Percentiles rank a stretch among this genome's conserved stretches.
These are phyloP conservation scores for Irpex sp. DNA, from an alignment of 1,284 basidiomycete species.

Conservation along the genomic window DNA sequence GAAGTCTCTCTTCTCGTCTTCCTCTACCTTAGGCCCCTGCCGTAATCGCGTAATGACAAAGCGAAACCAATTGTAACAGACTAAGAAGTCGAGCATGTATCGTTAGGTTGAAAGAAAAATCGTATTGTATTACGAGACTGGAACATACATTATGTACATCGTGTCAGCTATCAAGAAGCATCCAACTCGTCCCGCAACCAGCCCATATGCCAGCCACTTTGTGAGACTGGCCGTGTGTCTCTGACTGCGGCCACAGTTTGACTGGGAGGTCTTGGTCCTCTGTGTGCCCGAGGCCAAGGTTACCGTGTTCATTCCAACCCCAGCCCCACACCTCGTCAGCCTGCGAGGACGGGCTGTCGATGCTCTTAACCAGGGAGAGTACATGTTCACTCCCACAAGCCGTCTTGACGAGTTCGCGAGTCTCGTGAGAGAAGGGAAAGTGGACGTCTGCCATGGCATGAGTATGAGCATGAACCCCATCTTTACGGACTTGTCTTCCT, in stretches of 20 bases:
- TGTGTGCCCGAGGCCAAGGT: slow-evolving; percentile 67
- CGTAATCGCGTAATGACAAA: neutral
- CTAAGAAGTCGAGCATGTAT: neutral
- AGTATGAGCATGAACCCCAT: neutral
- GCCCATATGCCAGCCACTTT: slow-evolving; percentile 47
- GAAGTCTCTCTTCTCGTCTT: neutral
- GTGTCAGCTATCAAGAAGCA: slow-evolving; percentile 28
- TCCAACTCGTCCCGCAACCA: slow-evolving; percentile 77
- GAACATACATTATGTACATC: slow-evolving; percentile 1
- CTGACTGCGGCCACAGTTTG: slow-evolving; percentile 46
- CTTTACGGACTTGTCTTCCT: slow-evolving; percentile 32
- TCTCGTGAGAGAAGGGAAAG: slow-evolving; percentile 31
- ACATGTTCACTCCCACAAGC: slow-evolving; percentile 84
- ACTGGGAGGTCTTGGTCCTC: slow-evolving; percentile 47
- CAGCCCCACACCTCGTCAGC: slow-evolving; percentile 66
- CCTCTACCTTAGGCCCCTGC: neutral
- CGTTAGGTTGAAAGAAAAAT: neutral
- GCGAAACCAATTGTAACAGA: slow-evolving; percentile 1
- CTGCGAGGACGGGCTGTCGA: slow-evolving; percentile 8
- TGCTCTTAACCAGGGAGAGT: slow-evolving; percentile 30
- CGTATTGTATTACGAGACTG: slow-evolving; percentile 1
- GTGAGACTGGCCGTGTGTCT: slow-evolving; percentile 12
- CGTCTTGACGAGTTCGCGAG: slow-evolving; percentile 28
- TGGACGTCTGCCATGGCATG: slow-evolving; percentile 24
- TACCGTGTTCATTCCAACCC: slow-evolving; percentile 98